Base-by-base conservation (phyloP, 106 monocot species). In the Dioscorea zingiberensis region DNA sequence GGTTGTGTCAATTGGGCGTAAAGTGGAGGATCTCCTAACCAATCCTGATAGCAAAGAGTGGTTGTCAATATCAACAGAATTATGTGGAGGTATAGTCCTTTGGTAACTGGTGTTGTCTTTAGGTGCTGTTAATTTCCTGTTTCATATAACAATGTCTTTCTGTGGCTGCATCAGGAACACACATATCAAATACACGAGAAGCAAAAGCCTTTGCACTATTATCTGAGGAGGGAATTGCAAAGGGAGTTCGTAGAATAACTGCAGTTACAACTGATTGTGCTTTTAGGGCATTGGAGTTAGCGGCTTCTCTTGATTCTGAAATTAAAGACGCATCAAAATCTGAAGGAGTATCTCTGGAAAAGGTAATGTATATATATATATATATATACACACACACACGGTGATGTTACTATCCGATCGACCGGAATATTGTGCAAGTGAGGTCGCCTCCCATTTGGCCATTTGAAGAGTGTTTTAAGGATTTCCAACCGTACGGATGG, bases 161-260 rank as follows among this genome's bases (percentile, higher is more conserved):
- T 15, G 54, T 47, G 22, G 5, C 48, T 58, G 2, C 25, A 22
- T 1, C 75, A 95, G 95, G 97, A 1, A 97, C 97, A 55, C 97
- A 97, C 78, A 79, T 97, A 61, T 83, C 88, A 64, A 97, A 97
- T 44, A 97, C 97, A 25, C 76, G 85, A 57, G 97, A 97, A 63
- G 97, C 92, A 2, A 84, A 92, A 80, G 88, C 88, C 48, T 97
- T 97, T 86, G 97, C 92, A 16, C 86, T 97, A 62, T 70, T 97
- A 54, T 88, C 91, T 57, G 97, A 97, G 69, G 97, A 92, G 69
- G 97, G 97, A 69, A 97, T 97, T 79, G 97, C 97, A 7, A 97
- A 97, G 69, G 97, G 97, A 63, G 69, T 92, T 65, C 69, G 97
- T 53, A 85, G 97, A 78, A 79, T 97, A 48, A 92, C 86, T 59